Conservation (phyloP, 2,329 filamentous ascomycete genomes). For the Cladosporium velox region DNA sequence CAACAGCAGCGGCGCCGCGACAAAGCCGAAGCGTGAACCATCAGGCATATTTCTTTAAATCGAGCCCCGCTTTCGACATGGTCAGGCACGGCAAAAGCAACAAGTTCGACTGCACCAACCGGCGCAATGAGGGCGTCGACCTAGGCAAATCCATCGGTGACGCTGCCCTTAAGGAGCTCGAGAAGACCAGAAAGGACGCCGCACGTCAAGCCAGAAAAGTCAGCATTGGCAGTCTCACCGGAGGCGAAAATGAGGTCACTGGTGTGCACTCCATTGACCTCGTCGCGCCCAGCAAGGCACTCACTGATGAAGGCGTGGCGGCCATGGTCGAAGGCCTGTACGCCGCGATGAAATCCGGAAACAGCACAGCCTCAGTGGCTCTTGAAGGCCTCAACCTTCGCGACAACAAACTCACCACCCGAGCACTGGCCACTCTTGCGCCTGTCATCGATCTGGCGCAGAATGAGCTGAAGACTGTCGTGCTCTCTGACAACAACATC, state of each 20-base stretch:
- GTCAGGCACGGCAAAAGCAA: slow-evolving; percentile 35
- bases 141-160: slow-evolving; percentile 49
- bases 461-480: slow-evolving; percentile 50
- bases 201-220: slow-evolving; percentile 31
- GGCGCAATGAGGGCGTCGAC: slow-evolving; percentile 49
- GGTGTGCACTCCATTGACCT: slow-evolving; percentile 43
- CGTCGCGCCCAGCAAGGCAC: slow-evolving; percentile 46
- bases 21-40: neutral
- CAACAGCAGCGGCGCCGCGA: neutral
- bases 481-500: slow-evolving; percentile 51
- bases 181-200: slow-evolving; percentile 35
- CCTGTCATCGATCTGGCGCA: slow-evolving; percentile 44
- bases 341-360: slow-evolving; percentile 41
- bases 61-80: slow-evolving; percentile 21
- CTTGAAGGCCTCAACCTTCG: slow-evolving; percentile 51
- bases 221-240: slow-evolving; percentile 29
- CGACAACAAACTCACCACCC: slow-evolving; percentile 47
- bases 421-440: slow-evolving; percentile 45
- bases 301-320: slow-evolving; percentile 50
- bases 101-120: slow-evolving; percentile 45
- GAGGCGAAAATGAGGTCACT: slow-evolving; percentile 21
- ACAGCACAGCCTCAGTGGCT: slow-evolving; percentile 33
- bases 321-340: slow-evolving; percentile 47
- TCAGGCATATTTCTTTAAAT: neutral
- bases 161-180: slow-evolving; percentile 44